Percentiles rank a stretch among this genome's conserved stretches.
Conservation (phyloP, 1,139 yeast genomes). For the Geotrichum reessii region DNA sequence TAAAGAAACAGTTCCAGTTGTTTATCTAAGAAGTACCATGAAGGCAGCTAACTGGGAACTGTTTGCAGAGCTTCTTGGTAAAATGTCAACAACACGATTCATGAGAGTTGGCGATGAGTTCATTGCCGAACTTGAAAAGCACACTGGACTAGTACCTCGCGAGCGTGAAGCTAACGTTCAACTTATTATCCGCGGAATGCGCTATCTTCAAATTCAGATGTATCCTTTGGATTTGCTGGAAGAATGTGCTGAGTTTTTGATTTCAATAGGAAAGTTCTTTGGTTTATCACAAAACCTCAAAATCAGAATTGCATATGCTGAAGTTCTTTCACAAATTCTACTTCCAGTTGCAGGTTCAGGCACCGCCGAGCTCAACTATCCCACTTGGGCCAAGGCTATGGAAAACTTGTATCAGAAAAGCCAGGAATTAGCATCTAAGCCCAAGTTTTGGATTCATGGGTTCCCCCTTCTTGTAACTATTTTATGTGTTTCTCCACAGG, state of each 20-base stretch:
- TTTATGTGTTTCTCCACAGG: slow-evolving; percentile 75
- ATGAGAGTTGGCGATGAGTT: slow-evolving; percentile 87
- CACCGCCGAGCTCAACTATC: slow-evolving; percentile 94
- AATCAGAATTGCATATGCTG: slow-evolving; percentile 69
- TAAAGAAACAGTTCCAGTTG: slow-evolving; percentile 75
- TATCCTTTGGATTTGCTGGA: slow-evolving; percentile 87
- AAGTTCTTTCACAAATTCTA: slow-evolving; percentile 67
- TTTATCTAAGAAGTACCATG: slow-evolving; percentile 60
- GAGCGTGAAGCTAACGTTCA: slow-evolving; percentile 71
- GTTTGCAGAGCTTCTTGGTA: slow-evolving; percentile 83
- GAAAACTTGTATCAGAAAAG: slow-evolving; percentile 54
- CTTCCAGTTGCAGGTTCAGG: slow-evolving; percentile 78
- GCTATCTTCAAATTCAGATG: slow-evolving; percentile 64
- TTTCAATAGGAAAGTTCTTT: slow-evolving; percentile 81
- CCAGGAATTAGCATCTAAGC: slow-evolving; percentile 39
- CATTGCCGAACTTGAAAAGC: slow-evolving; percentile 82
- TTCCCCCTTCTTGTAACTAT: slow-evolving; percentile 67
- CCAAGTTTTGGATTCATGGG: slow-evolving; percentile 69
- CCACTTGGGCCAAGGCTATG: slow-evolving; percentile 86
- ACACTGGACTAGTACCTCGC: slow-evolving; percentile 43
- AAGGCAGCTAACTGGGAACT: slow-evolving; percentile 92
- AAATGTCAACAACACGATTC: slow-evolving; percentile 80
- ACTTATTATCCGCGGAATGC: slow-evolving; percentile 83
- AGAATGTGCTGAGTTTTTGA: slow-evolving; percentile 85
- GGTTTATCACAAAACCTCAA: slow-evolving; percentile 52